Base-by-base conservation (phyloP, 2,329 filamentous ascomycete species). In the Podosphaera fusca region DNA sequence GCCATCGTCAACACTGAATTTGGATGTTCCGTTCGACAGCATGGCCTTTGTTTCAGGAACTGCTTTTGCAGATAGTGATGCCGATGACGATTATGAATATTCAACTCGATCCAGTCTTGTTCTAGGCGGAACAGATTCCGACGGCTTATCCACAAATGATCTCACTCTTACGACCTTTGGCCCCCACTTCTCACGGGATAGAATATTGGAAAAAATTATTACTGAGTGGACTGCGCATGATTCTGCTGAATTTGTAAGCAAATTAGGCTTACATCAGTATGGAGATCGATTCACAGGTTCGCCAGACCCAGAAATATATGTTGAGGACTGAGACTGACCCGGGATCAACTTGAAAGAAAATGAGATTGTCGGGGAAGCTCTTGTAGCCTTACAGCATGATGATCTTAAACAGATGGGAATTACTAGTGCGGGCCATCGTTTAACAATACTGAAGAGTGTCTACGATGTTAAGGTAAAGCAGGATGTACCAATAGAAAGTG, bases 381-480 rank as follows among this genome's bases (percentile, higher is more conserved):
- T 98, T 60, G 80, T 95, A 58, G 87, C 87, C 46, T 73, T 98
- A 61, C 84, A 85, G 61, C 92, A 96, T 68, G 86, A 94, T 58
- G 90, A 96, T 68, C 74, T 98, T 64, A 95, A 94, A 70, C 87
- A 94, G 67, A 90, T 96, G 82, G 89, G 89, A 53, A 85, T 98
- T 61, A 75, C 76, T 61, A 96, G 90, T 71, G 87, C 95, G 53
- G 92, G 92, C 46, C 92, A 98, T 72, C 83, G 92, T 59, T 75
- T 98, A 64, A 94, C 88, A 30, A 94, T 98, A 58, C 76, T 98
- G 58, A 96, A 95, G 72, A 89, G 82, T 65, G 88, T 96, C 57
- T 96, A 95, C 71, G 89, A 96, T 67, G 83, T 92, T 66, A 98
- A 98, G 73, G 84, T 90, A 69, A 87, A 87, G 61, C 89, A 95